A percentile compares a stretch with the other conserved stretches of the same genome.
phyloP scores from a whole-genome alignment of 768 basidiomycete species.

The Pluteus cervinus region DNA sequence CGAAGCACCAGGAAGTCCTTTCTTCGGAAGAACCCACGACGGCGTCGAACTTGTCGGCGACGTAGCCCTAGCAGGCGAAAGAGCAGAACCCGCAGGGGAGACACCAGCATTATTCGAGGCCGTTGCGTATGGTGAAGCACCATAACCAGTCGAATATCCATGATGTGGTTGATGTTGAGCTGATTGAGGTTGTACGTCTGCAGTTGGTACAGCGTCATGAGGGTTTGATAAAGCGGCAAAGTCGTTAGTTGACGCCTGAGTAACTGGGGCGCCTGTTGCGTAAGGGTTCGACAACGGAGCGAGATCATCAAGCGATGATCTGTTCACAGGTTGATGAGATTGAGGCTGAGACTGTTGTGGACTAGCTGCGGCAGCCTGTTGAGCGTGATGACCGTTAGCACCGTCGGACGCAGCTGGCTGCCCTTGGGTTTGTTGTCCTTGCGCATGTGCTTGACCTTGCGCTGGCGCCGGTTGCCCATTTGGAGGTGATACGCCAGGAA shows the following conservation, averaged over 20 bases:
- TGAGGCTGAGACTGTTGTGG: slow-evolving; percentile 12
- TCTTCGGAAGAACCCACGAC: slow-evolving; percentile 43
- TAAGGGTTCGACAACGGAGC: neutral
- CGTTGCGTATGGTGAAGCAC: neutral
- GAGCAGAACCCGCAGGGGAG: slow-evolving; percentile 8
- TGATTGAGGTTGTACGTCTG: neutral
- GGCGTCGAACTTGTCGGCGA: slow-evolving; percentile 20
- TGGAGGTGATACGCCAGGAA: slow-evolving; percentile 73
- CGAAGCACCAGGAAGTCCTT: slow-evolving; percentile 10
- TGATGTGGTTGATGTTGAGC: neutral
- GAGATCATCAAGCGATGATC: neutral
- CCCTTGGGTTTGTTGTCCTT: slow-evolving; percentile 14
- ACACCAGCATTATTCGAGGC: slow-evolving; percentile 5
- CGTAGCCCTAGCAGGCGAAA: slow-evolving; percentile 8
- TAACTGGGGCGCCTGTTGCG: neutral
- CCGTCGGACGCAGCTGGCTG: slow-evolving; percentile 14
- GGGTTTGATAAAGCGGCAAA: neutral
- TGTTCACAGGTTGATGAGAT: slow-evolving; percentile 9
- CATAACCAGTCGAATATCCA: neutral
- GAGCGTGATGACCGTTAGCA: slow-evolving; percentile 12
- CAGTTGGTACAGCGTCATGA: neutral
- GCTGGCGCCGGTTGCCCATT: slow-evolving; percentile 23
- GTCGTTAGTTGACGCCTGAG: neutral
- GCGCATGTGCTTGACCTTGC: slow-evolving; percentile 8
- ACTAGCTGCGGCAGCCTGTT: slow-evolving; percentile 12